Evolutionary conservation across 1,284 basidiomycete genomes (phyloP).

Genomic region (Trametes versicolor): DNA sequence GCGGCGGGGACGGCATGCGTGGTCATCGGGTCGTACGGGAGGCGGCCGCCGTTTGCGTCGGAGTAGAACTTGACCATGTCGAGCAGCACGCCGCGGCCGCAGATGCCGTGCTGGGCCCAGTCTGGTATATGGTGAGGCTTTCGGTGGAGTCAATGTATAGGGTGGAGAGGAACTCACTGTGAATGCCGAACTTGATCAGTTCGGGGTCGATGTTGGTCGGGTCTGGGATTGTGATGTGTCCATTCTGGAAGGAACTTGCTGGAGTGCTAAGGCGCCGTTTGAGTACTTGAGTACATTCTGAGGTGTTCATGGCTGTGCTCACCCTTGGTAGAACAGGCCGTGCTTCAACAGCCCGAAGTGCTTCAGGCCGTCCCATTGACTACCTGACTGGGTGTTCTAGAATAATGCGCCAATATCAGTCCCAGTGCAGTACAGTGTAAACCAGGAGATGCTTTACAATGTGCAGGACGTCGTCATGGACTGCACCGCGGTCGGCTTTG

Average conservation of each 20-base stretch:
- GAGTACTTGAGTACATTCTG: background rate
- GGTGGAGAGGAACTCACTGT: constrained; percentile 56
- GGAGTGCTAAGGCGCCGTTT: constrained; percentile 50
- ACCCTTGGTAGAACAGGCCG: constrained; percentile 67
- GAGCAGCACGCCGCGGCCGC: constrained; percentile 74
- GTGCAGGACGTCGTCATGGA: constrained; percentile 70
- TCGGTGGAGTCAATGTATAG: background rate
- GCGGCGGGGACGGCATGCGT: constrained; percentile 65
- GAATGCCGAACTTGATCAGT: constrained; percentile 69
- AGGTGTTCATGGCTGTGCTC: background rate
- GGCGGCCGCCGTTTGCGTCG: constrained; percentile 46
- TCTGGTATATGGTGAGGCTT: constrained; percentile 51
- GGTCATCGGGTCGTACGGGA: constrained; percentile 76
- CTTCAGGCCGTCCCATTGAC: constrained; percentile 79
- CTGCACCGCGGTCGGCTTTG: constrained; percentile 41
- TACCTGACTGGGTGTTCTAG: constrained; percentile 79
- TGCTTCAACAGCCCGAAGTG: constrained; percentile 68
- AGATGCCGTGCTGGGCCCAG: constrained; percentile 80
- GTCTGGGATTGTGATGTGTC: constrained; percentile 56
- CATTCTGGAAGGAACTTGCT: constrained; percentile 53
- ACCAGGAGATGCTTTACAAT: constrained; percentile 55
- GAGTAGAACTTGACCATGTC: constrained; percentile 70
- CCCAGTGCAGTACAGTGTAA: background rate
- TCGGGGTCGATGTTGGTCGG: constrained; percentile 60
- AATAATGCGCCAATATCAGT: background rate